phyloP scores from a whole-genome alignment of 352 stramenopile species.

The Elongisporangium undulatum region DNA sequence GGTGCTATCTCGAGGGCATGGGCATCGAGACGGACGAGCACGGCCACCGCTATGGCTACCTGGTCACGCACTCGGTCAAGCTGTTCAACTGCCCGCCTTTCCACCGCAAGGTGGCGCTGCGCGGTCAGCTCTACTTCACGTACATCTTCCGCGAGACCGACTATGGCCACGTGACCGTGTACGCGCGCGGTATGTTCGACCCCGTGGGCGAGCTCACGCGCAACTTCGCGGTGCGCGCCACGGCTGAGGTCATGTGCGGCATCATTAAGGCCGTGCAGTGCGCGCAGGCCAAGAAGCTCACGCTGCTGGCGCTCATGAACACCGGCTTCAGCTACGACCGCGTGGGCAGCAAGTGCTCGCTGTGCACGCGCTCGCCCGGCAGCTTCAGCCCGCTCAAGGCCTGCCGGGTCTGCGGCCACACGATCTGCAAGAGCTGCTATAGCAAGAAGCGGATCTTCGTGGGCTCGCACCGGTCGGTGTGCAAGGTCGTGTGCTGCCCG shows the following conservation, averaged over 20 bases:
- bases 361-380: neutral
- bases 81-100: constrained; percentile 33
- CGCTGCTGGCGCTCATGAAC: constrained; percentile 20
- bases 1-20: constrained; percentile 34
- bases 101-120: constrained; percentile 16
- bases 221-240: constrained; percentile 20
- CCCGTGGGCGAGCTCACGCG: constrained; percentile 22
- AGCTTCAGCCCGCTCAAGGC: constrained; percentile 9
- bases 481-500: constrained; percentile 25
- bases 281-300: constrained; percentile 48
- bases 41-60: constrained; percentile 31
- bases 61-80: constrained; percentile 37
- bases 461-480: constrained; percentile 11
- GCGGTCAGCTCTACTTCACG: constrained; percentile 29
- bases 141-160: constrained; percentile 31
- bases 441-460: constrained; percentile 45
- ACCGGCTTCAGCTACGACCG: neutral
- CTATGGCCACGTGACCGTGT: constrained; percentile 27
- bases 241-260: constrained; percentile 23
- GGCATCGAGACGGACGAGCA: constrained; percentile 26
- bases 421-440: constrained; percentile 40
- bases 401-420: constrained; percentile 37
- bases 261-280: constrained; percentile 36
- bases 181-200: constrained; percentile 42
- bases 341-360: neutral